Conservation (phyloP, 2,329 filamentous ascomycete genomes). For the Phymatotrichopsis omnivora region DNA sequence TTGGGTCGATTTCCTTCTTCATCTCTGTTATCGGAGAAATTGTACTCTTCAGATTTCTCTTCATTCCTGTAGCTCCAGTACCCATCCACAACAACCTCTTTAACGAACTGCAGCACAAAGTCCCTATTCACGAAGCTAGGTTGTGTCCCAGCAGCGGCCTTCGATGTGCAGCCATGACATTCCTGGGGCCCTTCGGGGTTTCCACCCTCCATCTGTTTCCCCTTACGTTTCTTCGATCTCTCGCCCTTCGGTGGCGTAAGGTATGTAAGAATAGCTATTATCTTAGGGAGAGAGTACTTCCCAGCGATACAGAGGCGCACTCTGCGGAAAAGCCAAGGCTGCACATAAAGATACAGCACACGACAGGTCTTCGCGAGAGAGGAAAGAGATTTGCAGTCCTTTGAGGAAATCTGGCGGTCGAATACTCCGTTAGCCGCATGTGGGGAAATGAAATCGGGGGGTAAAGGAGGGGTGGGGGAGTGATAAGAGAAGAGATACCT, state of each 20-base stretch:
- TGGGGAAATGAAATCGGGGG: not conserved
- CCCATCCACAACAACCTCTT: constrained; percentile 1
- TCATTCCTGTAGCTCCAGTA: constrained; percentile 1
- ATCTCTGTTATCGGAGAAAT: not conserved
- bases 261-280: too few relatives aligned
- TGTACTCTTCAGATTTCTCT: not conserved
- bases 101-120: constrained; percentile 1
- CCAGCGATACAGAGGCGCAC: not conserved
- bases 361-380: not conserved
- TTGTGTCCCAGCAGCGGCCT: not conserved
- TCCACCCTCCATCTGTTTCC: not conserved
- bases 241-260: too few relatives aligned
- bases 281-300: too few relatives aligned
- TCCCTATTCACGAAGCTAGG: too few relatives aligned
- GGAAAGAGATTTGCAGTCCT: not conserved
- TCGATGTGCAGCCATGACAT: not conserved
- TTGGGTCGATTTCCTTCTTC: not conserved
- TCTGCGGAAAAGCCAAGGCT: not conserved
- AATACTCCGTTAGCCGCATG: not conserved
- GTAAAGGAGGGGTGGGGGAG: not conserved
- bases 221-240: too few relatives aligned
- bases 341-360: not conserved
- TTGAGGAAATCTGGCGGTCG: constrained; percentile 1
- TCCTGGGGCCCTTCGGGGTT: not conserved
- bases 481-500: not conserved